phyloP scores from a whole-genome alignment of 768 basidiomycete genomes.

The Rickenella mellea region DNA sequence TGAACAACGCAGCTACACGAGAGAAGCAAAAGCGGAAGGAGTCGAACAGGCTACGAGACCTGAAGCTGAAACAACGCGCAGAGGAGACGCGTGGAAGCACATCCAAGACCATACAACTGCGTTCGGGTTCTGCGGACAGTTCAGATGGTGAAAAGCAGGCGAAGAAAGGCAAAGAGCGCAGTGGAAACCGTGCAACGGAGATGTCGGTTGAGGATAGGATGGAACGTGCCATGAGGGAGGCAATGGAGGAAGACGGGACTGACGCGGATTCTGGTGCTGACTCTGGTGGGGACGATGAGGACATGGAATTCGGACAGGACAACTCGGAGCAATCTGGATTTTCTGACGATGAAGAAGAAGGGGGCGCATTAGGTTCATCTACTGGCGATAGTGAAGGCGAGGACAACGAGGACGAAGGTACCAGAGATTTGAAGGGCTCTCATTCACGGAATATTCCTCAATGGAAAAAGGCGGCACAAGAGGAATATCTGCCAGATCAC shows the following conservation, averaged over 20 bases:
- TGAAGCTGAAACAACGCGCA: constrained; percentile 39
- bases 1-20: constrained; percentile 25
- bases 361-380: constrained; percentile 5
- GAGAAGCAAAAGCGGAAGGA: constrained; percentile 33
- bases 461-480: constrained; percentile 9
- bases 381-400: constrained; percentile 13
- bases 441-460: constrained; percentile 20
- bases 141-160: constrained; percentile 8
- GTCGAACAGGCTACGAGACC: constrained; percentile 38
- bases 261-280: constrained; percentile 9
- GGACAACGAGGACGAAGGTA: constrained; percentile 13
- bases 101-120: constrained; percentile 4
- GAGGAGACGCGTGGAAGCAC: constrained; percentile 14
- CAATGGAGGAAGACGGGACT: constrained; percentile 18
- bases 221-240: constrained; percentile 34
- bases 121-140: background rate
- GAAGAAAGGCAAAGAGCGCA: constrained; percentile 9
- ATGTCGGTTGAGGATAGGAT: constrained; percentile 23
- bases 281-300: background rate
- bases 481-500: constrained; percentile 52
- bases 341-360: constrained; percentile 15
- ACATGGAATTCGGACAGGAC: background rate
- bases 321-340: background rate
- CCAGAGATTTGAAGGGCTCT: constrained; percentile 12
- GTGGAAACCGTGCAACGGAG: constrained; percentile 7